phyloP scores from a whole-genome alignment of 441 rosid species.

The Croton laevigatus region DNA sequence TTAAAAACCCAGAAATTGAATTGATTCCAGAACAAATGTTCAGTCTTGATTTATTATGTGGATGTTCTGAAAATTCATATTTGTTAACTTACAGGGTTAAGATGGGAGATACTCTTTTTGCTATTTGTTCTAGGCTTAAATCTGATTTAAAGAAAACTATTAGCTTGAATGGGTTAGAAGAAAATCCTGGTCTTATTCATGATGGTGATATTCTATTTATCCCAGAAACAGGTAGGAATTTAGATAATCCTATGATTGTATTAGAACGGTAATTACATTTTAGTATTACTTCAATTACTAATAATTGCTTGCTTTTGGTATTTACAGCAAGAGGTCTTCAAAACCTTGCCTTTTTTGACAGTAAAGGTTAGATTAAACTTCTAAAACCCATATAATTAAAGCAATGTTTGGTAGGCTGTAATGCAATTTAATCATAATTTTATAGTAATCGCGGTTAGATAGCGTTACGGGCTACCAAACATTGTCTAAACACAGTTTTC shows the following conservation, averaged over 20 bases:
- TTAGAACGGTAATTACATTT: no score
- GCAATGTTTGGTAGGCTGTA: no score
- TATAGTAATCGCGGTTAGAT: no score
- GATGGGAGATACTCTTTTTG: slow-evolving; percentile 6
- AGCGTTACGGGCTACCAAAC: no score
- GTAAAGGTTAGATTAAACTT: slow-evolving; percentile 5
- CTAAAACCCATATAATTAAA: neutral
- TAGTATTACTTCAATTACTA: slow-evolving; percentile 1
- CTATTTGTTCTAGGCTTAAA: slow-evolving; percentile 10
- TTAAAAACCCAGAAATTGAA: neutral
- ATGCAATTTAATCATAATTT: no score
- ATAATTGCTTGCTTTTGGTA: neutral
- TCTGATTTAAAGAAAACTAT: neutral
- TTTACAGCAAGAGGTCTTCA: neutral
- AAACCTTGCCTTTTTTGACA: slow-evolving; percentile 1
- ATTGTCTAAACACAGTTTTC: no score
- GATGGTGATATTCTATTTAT: slow-evolving; percentile 17
- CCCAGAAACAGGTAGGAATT: slow-evolving; percentile 11
- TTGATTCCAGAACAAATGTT: neutral
- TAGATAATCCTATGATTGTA: no score
- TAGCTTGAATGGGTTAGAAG: slow-evolving; percentile 6
- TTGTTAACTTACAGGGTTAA: slow-evolving; percentile 9
- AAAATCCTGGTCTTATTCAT: slow-evolving; percentile 1
- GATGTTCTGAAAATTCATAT: slow-evolving; percentile 8
- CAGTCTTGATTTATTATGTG: slow-evolving; percentile 13